These are phyloP conservation scores for Pythium rhizo-oryzae DNA, from an alignment of 352 stramenopile species.

Conservation along the genomic window DNA sequence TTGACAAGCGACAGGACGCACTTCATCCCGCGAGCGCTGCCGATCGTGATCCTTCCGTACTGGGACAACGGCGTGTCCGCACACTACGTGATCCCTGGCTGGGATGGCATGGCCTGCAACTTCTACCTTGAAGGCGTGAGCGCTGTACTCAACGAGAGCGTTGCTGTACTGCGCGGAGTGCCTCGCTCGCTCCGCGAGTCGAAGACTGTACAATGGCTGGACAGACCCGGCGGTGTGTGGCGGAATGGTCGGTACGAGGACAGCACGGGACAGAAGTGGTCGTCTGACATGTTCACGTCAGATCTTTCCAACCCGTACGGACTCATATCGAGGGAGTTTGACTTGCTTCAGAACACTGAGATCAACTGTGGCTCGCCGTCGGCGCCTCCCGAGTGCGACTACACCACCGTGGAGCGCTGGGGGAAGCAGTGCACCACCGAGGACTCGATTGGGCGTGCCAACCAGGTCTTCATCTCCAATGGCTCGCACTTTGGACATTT, in stretches of 20 bases:
- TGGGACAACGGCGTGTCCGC: slow-evolving; percentile 25
- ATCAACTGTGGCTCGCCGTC: not conserved
- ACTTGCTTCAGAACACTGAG: slow-evolving; percentile 7
- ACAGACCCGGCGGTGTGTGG: slow-evolving; percentile 27
- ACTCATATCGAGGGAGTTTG: slow-evolving; percentile 18
- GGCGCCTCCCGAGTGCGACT: no score
- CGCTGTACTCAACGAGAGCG: slow-evolving; percentile 31
- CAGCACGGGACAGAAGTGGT: slow-evolving; percentile 12
- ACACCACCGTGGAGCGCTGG: slow-evolving; percentile 7
- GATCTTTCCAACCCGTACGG: slow-evolving; percentile 3
- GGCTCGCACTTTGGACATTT: slow-evolving; percentile 31
- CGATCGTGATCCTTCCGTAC: slow-evolving; percentile 32
- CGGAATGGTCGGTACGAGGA: slow-evolving; percentile 35
- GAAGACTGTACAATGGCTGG: slow-evolving; percentile 28
- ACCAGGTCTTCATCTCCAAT: slow-evolving; percentile 24
- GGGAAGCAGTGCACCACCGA: slow-evolving; percentile 10
- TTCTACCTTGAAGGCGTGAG: slow-evolving; percentile 28
- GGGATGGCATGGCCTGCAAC: slow-evolving; percentile 28
- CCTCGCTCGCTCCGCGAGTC: slow-evolving; percentile 10
- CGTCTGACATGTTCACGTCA: slow-evolving; percentile 24
- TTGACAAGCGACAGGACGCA: not conserved
- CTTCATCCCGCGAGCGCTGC: slow-evolving; percentile 20
- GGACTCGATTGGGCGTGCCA: not conserved
- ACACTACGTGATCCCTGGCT: slow-evolving; percentile 22
- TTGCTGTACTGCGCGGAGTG: not conserved